Percentiles rank a stretch among this genome's conserved stretches.
Conservation (phyloP, 1,139 yeast genomes). For the Hansenula lynferdii region DNA sequence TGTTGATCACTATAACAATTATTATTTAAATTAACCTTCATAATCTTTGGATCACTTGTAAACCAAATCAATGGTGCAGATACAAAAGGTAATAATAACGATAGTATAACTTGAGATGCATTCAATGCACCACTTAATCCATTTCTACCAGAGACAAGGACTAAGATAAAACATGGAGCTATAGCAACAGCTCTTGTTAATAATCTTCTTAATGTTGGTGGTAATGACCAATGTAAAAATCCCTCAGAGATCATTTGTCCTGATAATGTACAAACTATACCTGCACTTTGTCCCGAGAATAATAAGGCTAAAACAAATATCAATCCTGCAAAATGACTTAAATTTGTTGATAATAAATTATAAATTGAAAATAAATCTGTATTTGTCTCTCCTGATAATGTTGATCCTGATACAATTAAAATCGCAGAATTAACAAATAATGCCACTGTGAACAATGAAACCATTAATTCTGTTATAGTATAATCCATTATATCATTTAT, state of each 20-base stretch:
- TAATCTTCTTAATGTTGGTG: slow-evolving; percentile 67
- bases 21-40: slow-evolving; percentile 39
- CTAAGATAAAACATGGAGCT: slow-evolving; percentile 63
- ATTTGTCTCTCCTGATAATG: slow-evolving; percentile 51
- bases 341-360: slow-evolving; percentile 50
- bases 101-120: slow-evolving; percentile 69
- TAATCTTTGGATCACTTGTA: slow-evolving; percentile 54
- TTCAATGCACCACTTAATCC: slow-evolving; percentile 68
- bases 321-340: slow-evolving; percentile 68
- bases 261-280: slow-evolving; percentile 76
- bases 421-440: slow-evolving; percentile 73
- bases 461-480: slow-evolving; percentile 60
- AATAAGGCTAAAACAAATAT: slow-evolving; percentile 70
- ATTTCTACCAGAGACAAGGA: slow-evolving; percentile 59
- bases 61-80: slow-evolving; percentile 73
- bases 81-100: slow-evolving; percentile 66
- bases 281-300: slow-evolving; percentile 78
- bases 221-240: slow-evolving; percentile 64
- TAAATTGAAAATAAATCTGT: slow-evolving; percentile 77
- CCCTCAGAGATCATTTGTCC: slow-evolving; percentile 84
- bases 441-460: slow-evolving; percentile 66
- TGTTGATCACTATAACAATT: slow-evolving; percentile 7
- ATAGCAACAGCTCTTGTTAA: slow-evolving; percentile 71
- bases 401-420: slow-evolving; percentile 68
- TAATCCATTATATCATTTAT: slow-evolving; percentile 60